These are phyloP conservation scores for Marsdenia floribunda DNA, from an alignment of 257 asterid genomes.

Conservation along the genomic window DNA sequence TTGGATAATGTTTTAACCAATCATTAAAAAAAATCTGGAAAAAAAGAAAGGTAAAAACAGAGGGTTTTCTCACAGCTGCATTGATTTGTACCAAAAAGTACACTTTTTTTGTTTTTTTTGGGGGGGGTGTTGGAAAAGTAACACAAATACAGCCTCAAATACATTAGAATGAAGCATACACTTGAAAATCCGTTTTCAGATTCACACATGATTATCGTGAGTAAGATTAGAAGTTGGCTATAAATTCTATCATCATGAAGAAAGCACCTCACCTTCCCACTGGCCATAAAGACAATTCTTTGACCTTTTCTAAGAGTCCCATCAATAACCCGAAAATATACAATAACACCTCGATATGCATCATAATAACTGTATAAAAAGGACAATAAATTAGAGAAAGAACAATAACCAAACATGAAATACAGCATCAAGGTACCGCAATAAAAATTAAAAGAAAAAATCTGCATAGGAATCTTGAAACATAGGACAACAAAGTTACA, in stretches of 20 bases:
- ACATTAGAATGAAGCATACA: neutral
- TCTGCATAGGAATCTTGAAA: neutral
- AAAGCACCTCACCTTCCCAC: constrained; percentile 65
- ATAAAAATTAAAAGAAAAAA: neutral
- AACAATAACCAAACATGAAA: neutral
- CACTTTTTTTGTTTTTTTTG: too few species aligned
- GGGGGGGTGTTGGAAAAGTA: too few species aligned
- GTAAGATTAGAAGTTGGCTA: neutral
- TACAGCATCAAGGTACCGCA: neutral
- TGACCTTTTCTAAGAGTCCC: constrained; percentile 86
- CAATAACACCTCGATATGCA: constrained; percentile 93
- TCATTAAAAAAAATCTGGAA: too few species aligned
- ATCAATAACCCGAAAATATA: constrained; percentile 88
- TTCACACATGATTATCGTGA: neutral
- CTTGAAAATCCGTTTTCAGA: neutral
- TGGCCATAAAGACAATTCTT: constrained; percentile 87
- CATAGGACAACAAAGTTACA: neutral
- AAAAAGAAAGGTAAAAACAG: too few species aligned
- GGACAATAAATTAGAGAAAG: constrained; percentile 8
- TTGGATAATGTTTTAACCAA: too few species aligned
- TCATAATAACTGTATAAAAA: constrained; percentile 75
- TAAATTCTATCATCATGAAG: neutral
- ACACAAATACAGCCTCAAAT: too few species aligned
- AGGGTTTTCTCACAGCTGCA: too few species aligned
- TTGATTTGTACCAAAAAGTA: too few species aligned